Evolutionary conservation across 2,329 filamentous ascomycete species (phyloP).

Genomic region (Madurella mycetomatis): DNA sequence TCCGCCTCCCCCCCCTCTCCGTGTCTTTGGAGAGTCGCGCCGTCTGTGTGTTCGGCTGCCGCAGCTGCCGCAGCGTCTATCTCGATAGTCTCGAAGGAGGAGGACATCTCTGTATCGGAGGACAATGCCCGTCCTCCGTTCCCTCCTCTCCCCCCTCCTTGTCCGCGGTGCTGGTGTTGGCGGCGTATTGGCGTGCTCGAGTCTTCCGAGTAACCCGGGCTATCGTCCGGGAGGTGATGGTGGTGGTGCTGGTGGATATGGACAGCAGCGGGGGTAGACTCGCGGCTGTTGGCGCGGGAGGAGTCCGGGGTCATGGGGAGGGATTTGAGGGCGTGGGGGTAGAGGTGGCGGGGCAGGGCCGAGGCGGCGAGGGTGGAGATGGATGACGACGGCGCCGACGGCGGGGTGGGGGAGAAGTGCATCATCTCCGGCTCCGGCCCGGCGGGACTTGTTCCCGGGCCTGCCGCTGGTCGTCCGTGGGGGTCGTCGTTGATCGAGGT

Average conservation of each 20-base stretch:
- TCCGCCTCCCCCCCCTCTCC: neutral
- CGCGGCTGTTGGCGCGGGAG: slow-evolving; percentile 27
- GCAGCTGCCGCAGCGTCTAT: too few relatives aligned
- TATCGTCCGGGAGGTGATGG: slow-evolving; percentile 6
- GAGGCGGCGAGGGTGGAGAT: slow-evolving; percentile 13
- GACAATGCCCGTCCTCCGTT: too few relatives aligned
- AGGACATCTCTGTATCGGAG: too few relatives aligned
- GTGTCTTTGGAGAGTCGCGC: too few relatives aligned
- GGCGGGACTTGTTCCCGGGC: too few relatives aligned
- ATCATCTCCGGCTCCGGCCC: neutral
- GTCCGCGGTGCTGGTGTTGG: neutral
- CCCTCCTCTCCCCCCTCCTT: neutral
- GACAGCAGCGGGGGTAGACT: slow-evolving; percentile 20
- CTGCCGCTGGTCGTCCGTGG: too few relatives aligned
- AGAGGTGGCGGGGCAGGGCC: slow-evolving; percentile 14
- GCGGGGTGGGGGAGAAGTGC: slow-evolving; percentile 4
- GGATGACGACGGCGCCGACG: neutral
- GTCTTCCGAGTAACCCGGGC: slow-evolving; percentile 7
- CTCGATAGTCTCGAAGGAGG: too few relatives aligned
- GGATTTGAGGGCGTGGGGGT: slow-evolving; percentile 24
- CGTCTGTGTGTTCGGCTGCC: too few relatives aligned
- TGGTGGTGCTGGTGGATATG: slow-evolving; percentile 7
- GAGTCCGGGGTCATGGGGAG: slow-evolving; percentile 30
- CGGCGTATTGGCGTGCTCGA: neutral
- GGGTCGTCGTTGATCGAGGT: too few relatives aligned